Evolutionary conservation across 2,329 filamentous ascomycete genomes (phyloP), one percentile per base, ranked within the genome.

Genomic region (Trichoderma sp.): DNA sequence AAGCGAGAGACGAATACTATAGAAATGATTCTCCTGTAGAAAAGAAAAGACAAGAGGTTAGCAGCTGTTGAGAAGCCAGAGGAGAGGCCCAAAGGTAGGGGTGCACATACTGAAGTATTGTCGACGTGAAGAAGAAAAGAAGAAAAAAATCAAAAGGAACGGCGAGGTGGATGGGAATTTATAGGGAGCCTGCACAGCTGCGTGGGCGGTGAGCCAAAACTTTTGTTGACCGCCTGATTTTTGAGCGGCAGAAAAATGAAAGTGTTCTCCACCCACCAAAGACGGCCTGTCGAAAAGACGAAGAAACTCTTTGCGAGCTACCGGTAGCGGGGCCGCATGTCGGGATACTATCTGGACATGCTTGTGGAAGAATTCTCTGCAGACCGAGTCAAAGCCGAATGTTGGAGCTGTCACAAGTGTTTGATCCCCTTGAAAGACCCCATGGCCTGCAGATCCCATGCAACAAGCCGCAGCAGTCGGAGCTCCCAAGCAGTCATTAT

Each of bases 1-100:
- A 90, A 95, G 91, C 92, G 88, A 85, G 84, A 85, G 90, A 93
- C 88, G 88, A 91, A 85, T 89, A 93, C 92, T 97, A 93, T 93
- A 96, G 90, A 96, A 96, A 91, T 92, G 91, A 94, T 94, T 93
- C 91, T 92, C 80, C 77, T 82, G 77, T 70, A 70, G 64, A 68
- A 30, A 30, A n/a, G 43, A 43, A 61, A 24, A 28, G 12, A 6
- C 14, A 34, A 10, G 5, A 19, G 17, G 61, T 73, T 70, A 74
- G 71, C 34, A 7, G 43, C 26, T 14, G 15, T 24, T 55, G 59
- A 65, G 47, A 68, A 65, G 24, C 48, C 56, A 50, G 69, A 14
- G 7, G n/a, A 9, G 21, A 24, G 21, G 21, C 21, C 56, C 39
- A 17, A n/a, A 68, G 73, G 73, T 64, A 74, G 74, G 75, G 78